Percentiles rank a stretch among this genome's conserved stretches.
Conservation (phyloP, 805 yeast genomes). For the Candida quercuum region DNA sequence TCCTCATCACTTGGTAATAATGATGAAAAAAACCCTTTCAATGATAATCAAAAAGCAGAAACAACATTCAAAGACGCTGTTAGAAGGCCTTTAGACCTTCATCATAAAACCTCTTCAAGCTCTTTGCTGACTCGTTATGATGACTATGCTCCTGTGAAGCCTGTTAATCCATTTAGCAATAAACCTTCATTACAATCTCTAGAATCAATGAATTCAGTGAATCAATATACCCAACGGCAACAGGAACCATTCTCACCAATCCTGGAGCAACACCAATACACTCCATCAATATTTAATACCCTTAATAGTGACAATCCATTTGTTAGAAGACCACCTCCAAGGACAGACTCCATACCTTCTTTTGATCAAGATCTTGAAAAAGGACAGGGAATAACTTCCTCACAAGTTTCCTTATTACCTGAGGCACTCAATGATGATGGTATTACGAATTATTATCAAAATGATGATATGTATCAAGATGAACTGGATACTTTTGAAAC, state of each 20-base stretch:
- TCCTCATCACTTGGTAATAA: not conserved
- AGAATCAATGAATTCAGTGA: too few relatives aligned
- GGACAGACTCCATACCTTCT: not conserved
- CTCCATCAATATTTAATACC: not conserved
- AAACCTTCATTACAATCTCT: not conserved
- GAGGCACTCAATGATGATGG: not conserved
- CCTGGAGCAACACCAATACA: too few relatives aligned
- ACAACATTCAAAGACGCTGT: not conserved
- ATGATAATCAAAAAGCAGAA: not conserved
- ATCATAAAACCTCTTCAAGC: conserved; percentile 1
- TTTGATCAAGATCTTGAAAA: conserved; percentile 1
- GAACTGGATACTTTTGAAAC: too few relatives aligned
- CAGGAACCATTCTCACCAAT: too few relatives aligned
- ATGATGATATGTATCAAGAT: not conserved
- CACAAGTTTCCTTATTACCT: not conserved
- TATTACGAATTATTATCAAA: not conserved
- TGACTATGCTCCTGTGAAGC: not conserved
- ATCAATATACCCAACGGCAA: not conserved
- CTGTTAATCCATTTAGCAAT: not conserved
- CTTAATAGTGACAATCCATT: not conserved
- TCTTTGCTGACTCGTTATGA: not conserved
- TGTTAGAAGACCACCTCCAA: not conserved
- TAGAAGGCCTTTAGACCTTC: conserved; percentile 4
- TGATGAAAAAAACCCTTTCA: conserved; percentile 5
- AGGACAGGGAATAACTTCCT: not conserved